Conservation (phyloP, 192 early-diverging fungal genomes). For the Podila verticillata region DNA sequence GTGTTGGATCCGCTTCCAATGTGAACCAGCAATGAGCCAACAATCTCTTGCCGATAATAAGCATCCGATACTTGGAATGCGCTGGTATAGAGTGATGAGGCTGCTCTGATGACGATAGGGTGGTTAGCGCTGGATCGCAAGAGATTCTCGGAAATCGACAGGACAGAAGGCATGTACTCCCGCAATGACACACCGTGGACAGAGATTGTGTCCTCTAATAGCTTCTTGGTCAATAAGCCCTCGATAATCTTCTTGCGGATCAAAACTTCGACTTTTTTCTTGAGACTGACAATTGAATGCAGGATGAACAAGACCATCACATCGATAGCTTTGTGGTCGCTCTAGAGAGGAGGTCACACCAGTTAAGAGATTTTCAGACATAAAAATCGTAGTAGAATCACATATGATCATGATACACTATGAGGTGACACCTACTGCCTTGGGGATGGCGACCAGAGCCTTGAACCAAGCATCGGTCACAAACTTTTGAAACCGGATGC, state of each 20-base stretch:
- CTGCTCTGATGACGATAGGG: constrained; percentile 45
- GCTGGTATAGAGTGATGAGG: constrained; percentile 59
- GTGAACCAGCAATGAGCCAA: constrained; percentile 79
- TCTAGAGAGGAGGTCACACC: constrained; percentile 26
- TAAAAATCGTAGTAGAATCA: background rate
- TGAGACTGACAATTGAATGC: constrained; percentile 59
- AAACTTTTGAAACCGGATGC: constrained; percentile 73
- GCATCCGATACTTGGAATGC: constrained; percentile 67
- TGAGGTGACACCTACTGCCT: constrained; percentile 46
- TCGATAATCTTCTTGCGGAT: constrained; percentile 61
- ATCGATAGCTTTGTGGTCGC: constrained; percentile 60
- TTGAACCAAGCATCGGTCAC: constrained; percentile 77
- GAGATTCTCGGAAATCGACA: constrained; percentile 69
- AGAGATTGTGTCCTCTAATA: constrained; percentile 59
- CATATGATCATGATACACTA: background rate
- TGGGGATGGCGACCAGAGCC: constrained; percentile 58
- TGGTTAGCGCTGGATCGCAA: constrained; percentile 63
- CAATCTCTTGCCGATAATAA: constrained; percentile 81
- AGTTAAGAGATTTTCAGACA: background rate
- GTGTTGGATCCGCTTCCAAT: constrained; percentile 73
- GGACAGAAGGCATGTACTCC: constrained; percentile 58
- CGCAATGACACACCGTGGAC: constrained; percentile 56
- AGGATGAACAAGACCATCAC: constrained; percentile 61
- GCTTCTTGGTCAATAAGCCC: constrained; percentile 51
- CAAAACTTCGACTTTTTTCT: constrained; percentile 63